Conservation (phyloP, 2,329 filamentous ascomycete species). For the Colletotrichum salicis region DNA sequence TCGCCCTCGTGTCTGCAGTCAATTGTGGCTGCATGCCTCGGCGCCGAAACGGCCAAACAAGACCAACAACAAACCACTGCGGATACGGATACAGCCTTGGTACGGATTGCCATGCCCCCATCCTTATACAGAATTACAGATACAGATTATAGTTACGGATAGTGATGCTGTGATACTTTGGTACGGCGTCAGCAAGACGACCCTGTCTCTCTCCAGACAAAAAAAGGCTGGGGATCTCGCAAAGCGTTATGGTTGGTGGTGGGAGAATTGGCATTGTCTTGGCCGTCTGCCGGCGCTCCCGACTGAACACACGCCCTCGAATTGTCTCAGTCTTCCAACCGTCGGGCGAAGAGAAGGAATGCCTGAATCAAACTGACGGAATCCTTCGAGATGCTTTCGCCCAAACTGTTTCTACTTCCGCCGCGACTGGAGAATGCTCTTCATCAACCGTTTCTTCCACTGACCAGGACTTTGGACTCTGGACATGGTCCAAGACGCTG, state of each 20-base stretch:
- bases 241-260: slow-evolving; percentile 10
- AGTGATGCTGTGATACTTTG: no score
- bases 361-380: background rate
- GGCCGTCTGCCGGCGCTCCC: slow-evolving; percentile 24
- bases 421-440: background rate
- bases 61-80: background rate
- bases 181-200: background rate
- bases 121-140: no score
- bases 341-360: slow-evolving; percentile 24
- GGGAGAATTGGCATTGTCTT: slow-evolving; percentile 13
- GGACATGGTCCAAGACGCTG: no score
- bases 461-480: background rate
- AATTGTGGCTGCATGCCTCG: slow-evolving; percentile 17
- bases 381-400: slow-evolving; percentile 4
- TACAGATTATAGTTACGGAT: no score
- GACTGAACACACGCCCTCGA: background rate
- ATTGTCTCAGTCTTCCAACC: background rate
- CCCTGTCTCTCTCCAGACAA: slow-evolving; percentile 11
- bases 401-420: background rate
- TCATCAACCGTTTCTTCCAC: background rate
- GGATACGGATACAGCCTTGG: background rate
- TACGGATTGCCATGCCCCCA: no score
- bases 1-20: background rate
- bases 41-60: slow-evolving; percentile 28
- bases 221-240: slow-evolving; percentile 7